Percentiles rank a stretch among this genome's conserved stretches.
Conservation (phyloP, 2,329 filamentous ascomycete species). For the Aspergillus glaucus region DNA sequence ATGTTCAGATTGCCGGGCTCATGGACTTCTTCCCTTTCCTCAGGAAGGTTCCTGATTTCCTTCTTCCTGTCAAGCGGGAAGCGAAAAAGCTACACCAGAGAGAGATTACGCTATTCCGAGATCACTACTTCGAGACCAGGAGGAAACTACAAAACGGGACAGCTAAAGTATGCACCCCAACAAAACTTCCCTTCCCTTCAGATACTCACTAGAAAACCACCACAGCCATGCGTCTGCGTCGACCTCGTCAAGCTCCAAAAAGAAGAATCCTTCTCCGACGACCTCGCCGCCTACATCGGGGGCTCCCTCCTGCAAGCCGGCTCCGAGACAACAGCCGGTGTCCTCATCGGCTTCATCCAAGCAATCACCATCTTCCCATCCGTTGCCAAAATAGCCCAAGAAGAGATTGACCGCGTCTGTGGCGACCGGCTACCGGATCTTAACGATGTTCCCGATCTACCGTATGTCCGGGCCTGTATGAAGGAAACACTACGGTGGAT, state of each 20-base stretch:
- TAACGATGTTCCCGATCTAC: conserved; percentile 8
- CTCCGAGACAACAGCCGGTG: conserved; percentile 5
- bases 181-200: too few species aligned
- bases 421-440: conserved; percentile 9
- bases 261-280: background rate
- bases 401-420: conserved; percentile 12
- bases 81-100: conserved; percentile 2
- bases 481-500: conserved; percentile 30
- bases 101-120: background rate
- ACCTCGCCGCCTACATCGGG: background rate
- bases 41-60: conserved; percentile 8
- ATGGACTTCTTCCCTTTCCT: conserved; percentile 13
- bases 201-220: background rate
- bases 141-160: background rate
- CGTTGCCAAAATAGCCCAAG: conserved; percentile 11
- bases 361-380: conserved; percentile 15
- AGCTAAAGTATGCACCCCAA: background rate
- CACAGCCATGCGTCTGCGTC: background rate
- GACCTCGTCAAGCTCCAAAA: background rate
- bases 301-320: conserved; percentile 14
- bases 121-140: background rate
- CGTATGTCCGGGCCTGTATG: conserved; percentile 10
- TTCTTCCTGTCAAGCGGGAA: conserved; percentile 4
- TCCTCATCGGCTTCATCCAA: conserved; percentile 8
- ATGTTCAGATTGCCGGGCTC: background rate